Evolutionary conservation across 192 early-diverging fungal genomes (phyloP), one percentile per base, ranked within the genome.

Genomic region (Dissophora ornata): DNA sequence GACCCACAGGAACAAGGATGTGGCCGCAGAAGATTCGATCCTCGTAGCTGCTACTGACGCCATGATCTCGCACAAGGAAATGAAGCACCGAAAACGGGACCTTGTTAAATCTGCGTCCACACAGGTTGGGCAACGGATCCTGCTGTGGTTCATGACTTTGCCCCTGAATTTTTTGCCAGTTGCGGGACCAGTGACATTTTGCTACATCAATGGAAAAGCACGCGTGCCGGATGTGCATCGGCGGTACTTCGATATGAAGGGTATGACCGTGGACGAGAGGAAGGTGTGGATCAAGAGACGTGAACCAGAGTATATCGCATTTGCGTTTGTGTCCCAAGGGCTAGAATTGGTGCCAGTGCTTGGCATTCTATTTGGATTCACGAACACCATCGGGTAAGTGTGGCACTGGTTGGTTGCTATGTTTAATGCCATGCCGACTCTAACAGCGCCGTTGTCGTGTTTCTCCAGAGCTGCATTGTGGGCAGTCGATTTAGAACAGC

Each of bases 351-450:
- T 62, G 4, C 68, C 68, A 15, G 8, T 70, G 1, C 45, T 70
- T 34, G 68, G 68, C n/a, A 49, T 70, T 26, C 22, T 70, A 34
- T 70, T 70, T 56, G 52, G 68, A 10, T 70, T 70, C 22, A 70
- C 68, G 10, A 70, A 70, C 50, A 54, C 58, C 4, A 70, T 70
- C 30, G 68, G 51, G 68, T 70, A 62, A 34, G 57, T 41, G n/a
- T n/a, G n/a, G n/a, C n/a, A n/a, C n/a, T n/a, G n/a, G n/a, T n/a
- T n/a, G n/a, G n/a, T n/a, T n/a, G n/a, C n/a, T n/a, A n/a, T n/a
- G n/a, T n/a, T n/a, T n/a, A n/a, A n/a, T n/a, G n/a, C n/a, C n/a
- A n/a, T n/a, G n/a, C n/a, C n/a, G n/a, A n/a, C n/a, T n/a, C n/a
- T n/a, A n/a, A n/a, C n/a, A n/a, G n/a, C n/a, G n/a, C n/a, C n/a